Evolutionary conservation across 2,329 filamentous ascomycete species (phyloP).

Genomic region (Tolypocladium ophioglossoides): DNA sequence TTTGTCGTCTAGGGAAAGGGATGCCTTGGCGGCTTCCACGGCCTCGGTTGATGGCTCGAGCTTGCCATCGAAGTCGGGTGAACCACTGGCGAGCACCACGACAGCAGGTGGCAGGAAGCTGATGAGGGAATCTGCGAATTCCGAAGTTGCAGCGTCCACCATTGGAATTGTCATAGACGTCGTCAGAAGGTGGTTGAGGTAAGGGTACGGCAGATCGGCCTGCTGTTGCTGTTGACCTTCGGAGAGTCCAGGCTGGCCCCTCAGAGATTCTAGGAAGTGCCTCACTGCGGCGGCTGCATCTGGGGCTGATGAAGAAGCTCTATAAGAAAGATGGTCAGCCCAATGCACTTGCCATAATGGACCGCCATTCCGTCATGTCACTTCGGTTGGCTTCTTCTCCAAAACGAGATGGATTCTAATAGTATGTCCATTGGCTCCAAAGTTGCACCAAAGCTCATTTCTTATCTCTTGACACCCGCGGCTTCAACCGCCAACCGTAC

Average conservation of each 20-base stretch:
- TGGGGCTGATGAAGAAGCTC: constrained; percentile 46
- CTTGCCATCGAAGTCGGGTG: constrained; percentile 40
- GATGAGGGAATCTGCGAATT: constrained; percentile 64
- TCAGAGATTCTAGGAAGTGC: constrained; percentile 78
- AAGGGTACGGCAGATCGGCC: constrained; percentile 59
- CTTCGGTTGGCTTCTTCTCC: constrained; percentile 13
- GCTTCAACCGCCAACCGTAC: constrained; percentile 9
- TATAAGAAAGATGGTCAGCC: constrained; percentile 38
- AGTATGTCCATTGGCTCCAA: constrained; percentile 18
- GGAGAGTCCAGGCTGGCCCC: constrained; percentile 37
- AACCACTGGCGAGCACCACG: constrained; percentile 62
- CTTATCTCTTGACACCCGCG: constrained; percentile 4
- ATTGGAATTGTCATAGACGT: constrained; percentile 68
- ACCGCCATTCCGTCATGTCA: constrained; percentile 5
- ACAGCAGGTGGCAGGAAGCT: constrained; percentile 69
- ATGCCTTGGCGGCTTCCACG: constrained; percentile 62
- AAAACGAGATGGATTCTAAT: constrained; percentile 17
- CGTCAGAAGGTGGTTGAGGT: constrained; percentile 76
- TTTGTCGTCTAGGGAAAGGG: constrained; percentile 67
- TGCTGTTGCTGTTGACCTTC: constrained; percentile 22
- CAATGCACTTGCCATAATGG: constrained; percentile 1
- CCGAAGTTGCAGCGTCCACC: constrained; percentile 53
- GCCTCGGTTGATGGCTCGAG: constrained; percentile 59
- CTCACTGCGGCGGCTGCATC: constrained; percentile 74
- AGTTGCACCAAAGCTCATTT: constrained; percentile 4